These are phyloP conservation scores for Pichia kluyveri DNA, from an alignment of 805 yeast genomes.

Conservation along the genomic window DNA sequence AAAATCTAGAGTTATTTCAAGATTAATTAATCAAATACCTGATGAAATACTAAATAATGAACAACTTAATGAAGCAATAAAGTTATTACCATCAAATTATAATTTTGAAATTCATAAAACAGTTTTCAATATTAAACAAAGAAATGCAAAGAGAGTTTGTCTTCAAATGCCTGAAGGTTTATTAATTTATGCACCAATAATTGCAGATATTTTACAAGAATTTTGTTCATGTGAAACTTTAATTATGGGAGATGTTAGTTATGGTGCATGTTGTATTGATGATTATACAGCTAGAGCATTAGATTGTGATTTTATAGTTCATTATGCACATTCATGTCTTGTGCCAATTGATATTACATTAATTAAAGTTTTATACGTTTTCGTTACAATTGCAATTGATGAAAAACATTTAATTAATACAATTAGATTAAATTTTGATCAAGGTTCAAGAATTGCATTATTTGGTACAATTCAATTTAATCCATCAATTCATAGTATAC, in stretches of 20 bases:
- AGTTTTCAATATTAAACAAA: constrained; percentile 80
- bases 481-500: constrained; percentile 79
- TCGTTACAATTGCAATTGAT: constrained; percentile 88
- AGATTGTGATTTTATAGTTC: constrained; percentile 90
- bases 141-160: constrained; percentile 74
- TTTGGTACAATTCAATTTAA: constrained; percentile 97
- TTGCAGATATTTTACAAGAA: constrained; percentile 89
- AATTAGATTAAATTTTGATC: constrained; percentile 54
- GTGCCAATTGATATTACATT: constrained; percentile 90
- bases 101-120: constrained; percentile 95
- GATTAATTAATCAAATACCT: constrained; percentile 82
- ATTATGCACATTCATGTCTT: constrained; percentile 94
- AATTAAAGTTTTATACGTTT: constrained; percentile 88
- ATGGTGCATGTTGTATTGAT: constrained; percentile 98
- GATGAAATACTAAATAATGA: constrained; percentile 70
- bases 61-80: constrained; percentile 78
- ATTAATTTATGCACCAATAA: constrained; percentile 74
- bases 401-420: constrained; percentile 76
- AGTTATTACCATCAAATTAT: constrained; percentile 79
- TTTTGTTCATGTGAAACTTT: constrained; percentile 81
- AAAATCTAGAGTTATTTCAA: constrained; percentile 34
- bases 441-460: constrained; percentile 63
- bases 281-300: constrained; percentile 89
- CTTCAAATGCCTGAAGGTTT: constrained; percentile 97
- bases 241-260: constrained; percentile 97